A percentile compares a stretch with the other conserved stretches of the same genome.
Conservation (phyloP, 768 basidiomycete genomes). For the Boletus rex-veris region DNA sequence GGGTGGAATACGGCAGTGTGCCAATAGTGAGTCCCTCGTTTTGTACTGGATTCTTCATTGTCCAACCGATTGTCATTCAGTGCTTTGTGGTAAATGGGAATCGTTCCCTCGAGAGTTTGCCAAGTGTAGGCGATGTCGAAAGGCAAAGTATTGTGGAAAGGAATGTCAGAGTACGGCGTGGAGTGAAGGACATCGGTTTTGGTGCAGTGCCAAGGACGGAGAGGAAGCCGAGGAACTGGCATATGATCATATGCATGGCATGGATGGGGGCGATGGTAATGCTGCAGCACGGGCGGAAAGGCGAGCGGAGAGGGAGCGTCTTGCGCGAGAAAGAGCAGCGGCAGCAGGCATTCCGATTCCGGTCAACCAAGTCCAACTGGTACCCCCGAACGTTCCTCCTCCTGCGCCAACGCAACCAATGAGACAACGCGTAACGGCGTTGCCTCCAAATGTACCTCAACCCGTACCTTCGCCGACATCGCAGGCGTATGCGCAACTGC, state of each 20-base stretch:
- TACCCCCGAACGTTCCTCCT: slow-evolving; percentile 12
- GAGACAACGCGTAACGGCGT: slow-evolving; percentile 28
- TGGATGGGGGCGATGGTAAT: slow-evolving; percentile 11
- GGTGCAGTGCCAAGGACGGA: slow-evolving; percentile 72
- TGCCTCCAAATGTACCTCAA: slow-evolving; percentile 26
- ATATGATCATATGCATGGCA: slow-evolving; percentile 26
- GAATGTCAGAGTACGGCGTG: slow-evolving; percentile 96
- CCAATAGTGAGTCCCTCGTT: slow-evolving; percentile 67
- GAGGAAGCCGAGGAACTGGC: slow-evolving; percentile 39
- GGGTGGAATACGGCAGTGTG: slow-evolving; percentile 95
- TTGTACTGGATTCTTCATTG: neutral
- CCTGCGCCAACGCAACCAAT: slow-evolving; percentile 16
- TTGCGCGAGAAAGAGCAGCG: slow-evolving; percentile 24
- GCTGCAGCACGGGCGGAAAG: slow-evolving; percentile 30
- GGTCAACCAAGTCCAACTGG: slow-evolving; percentile 9
- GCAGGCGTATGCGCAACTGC: slow-evolving; percentile 17
- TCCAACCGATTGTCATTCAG: slow-evolving; percentile 33
- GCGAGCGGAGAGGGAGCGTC: slow-evolving; percentile 37
- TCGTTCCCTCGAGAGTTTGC: slow-evolving; percentile 90
- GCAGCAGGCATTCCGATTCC: slow-evolving; percentile 13
- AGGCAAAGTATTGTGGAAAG: slow-evolving; percentile 98
- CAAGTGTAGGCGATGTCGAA: slow-evolving; percentile 91
- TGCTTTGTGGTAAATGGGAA: slow-evolving; percentile 97
- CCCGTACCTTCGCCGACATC: slow-evolving; percentile 20
- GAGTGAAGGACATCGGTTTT: slow-evolving; percentile 95